A percentile compares a stretch with the other conserved stretches of the same genome.
Evolutionary conservation across 2,329 filamentous ascomycete genomes (phyloP).

Genomic region (Ilyonectria robusta): DNA sequence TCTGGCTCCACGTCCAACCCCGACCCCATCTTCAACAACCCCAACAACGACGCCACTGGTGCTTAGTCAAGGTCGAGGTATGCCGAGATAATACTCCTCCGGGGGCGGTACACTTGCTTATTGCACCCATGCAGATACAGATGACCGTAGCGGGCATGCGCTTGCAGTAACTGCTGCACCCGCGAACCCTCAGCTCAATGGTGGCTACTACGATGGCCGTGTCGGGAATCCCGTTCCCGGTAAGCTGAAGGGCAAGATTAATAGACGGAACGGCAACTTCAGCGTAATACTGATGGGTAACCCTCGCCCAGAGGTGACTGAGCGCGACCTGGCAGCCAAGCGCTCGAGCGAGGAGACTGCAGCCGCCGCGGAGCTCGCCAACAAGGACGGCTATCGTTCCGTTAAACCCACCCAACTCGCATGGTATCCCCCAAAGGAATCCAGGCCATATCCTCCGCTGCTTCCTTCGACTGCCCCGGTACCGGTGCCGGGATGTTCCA

Average conservation of each 20-base stretch:
- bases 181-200: conserved; percentile 35
- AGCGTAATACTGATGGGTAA: conserved; percentile 74
- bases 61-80: conserved; percentile 28
- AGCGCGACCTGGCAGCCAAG: conserved; percentile 69
- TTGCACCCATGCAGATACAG: conserved; percentile 5
- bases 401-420: conserved; percentile 60
- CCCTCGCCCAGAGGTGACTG: conserved; percentile 60
- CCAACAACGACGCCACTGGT: conserved; percentile 23
- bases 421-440: conserved; percentile 42
- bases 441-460: conserved; percentile 4
- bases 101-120: conserved; percentile 15
- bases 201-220: conserved; percentile 49
- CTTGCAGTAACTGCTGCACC: not conserved
- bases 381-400: conserved; percentile 67
- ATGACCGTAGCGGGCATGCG: not conserved
- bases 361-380: conserved; percentile 69
- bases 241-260: conserved; percentile 72
- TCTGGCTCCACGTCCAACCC: conserved; percentile 17
- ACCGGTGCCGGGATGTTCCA: not conserved
- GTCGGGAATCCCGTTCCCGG: conserved; percentile 71
- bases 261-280: conserved; percentile 72
- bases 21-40: conserved; percentile 18
- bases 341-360: conserved; percentile 74
- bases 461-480: conserved; percentile 14
- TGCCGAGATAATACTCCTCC: conserved; percentile 29